Percentiles rank a stretch among this genome's conserved stretches.
phyloP scores from a whole-genome alignment of 176 grass and related monocot species.

The Bromus sterilis region DNA sequence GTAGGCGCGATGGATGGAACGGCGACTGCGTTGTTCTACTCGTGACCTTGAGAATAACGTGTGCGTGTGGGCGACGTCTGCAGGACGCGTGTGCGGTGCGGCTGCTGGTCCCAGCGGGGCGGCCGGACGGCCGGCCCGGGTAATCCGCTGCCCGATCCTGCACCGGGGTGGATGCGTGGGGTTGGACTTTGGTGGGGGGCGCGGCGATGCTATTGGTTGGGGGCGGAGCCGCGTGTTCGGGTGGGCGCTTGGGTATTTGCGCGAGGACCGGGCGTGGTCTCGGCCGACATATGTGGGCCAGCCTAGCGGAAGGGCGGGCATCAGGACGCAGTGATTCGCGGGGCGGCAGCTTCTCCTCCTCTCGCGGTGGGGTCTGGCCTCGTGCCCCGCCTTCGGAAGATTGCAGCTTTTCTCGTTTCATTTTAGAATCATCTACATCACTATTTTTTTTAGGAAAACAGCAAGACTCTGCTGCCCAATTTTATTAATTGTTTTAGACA shows the following conservation, averaged over 20 bases:
- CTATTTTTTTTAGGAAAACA: no score
- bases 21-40: constrained; percentile 21
- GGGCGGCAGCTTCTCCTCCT: constrained; percentile 38
- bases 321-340: constrained; percentile 51
- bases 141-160: background rate
- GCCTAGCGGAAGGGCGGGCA: constrained; percentile 22
- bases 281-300: constrained; percentile 39
- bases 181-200: background rate
- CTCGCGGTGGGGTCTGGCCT: constrained; percentile 22
- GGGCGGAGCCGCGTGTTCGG: background rate
- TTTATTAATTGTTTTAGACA: no score
- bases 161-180: background rate
- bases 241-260: background rate
- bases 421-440: no score
- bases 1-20: background rate
- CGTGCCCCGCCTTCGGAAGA: background rate
- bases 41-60: constrained; percentile 38
- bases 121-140: background rate
- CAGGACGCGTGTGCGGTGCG: constrained; percentile 34
- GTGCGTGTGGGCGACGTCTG: constrained; percentile 29
- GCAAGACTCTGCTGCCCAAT: no score
- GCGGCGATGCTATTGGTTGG: background rate
- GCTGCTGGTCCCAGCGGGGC: background rate
- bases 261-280: constrained; percentile 38
- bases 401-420: constrained; percentile 27